Percentiles rank a stretch among this genome's conserved stretches.
Conservation (phyloP, 305 asterid genomes). For the Fraxinus latifolia region DNA sequence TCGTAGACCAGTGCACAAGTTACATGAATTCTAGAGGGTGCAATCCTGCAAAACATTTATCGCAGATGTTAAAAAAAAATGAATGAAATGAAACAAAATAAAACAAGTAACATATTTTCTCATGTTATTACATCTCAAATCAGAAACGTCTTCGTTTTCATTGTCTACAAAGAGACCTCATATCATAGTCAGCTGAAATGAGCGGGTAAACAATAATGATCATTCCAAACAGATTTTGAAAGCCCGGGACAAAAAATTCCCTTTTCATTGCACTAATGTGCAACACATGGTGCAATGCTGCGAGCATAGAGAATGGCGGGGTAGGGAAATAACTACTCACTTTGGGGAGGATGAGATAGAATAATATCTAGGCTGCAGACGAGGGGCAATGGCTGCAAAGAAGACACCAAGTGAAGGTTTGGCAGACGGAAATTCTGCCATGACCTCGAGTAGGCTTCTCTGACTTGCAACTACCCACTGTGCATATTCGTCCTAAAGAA, state of each 20-base stretch:
- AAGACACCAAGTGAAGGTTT: conserved; percentile 92
- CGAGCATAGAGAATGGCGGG: neutral
- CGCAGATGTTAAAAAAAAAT: neutral
- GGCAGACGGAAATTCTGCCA: conserved; percentile 92
- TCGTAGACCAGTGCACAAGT: conserved; percentile 92
- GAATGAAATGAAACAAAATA: neutral
- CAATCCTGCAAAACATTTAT: conserved; percentile 48
- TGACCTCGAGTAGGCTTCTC: conserved; percentile 90
- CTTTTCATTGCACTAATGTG: neutral
- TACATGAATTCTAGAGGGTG: conserved; percentile 76
- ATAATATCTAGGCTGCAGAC: conserved; percentile 89
- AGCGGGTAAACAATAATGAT: neutral
- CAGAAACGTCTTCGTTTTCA: neutral
- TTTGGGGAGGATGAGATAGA: conserved; percentile 95
- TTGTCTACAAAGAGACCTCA: neutral
- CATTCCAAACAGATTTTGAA: neutral
- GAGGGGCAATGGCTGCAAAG: conserved; percentile 93
- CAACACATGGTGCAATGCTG: neutral
- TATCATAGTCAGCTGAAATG: neutral
- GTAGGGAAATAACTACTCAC: conserved; percentile 38
- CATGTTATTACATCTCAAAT: neutral
- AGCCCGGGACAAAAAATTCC: neutral
- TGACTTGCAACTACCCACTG: conserved; percentile 72
- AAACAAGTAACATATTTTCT: neutral
- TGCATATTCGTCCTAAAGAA: conserved; percentile 84